Evolutionary conservation across 306 rosid genomes (phyloP), one percentile per base, ranked within the genome.

Genomic region (Corylus avellana): DNA sequence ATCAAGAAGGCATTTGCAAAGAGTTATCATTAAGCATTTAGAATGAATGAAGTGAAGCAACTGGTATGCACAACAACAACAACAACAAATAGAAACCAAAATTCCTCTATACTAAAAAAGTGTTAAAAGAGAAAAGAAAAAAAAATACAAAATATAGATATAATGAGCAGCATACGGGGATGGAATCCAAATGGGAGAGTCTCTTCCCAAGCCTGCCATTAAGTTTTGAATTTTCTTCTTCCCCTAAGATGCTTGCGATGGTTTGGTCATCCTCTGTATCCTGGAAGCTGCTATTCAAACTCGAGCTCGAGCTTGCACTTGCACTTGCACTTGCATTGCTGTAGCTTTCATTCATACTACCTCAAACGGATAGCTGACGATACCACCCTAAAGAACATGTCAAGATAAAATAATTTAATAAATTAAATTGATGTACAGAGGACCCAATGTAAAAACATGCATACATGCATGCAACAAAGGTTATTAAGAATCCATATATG

Each of bases 241-340:
- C 92, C 0, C 89, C 99, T 72, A 93, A 89, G 75, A 93, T 86
- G 58, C 80, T 86, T 5, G 99, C 99, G 85, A 95, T 89, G 27
- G 97, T 85, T 57, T 84, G 97, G 37, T 95, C 99, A 87, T 95
- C 98, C 88, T 95, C 98, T 10, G 98, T 91, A 22, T 93, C 97
- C 35, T 78, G 94, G 27, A 85, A 69, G 82, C 93, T 88, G 81
- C 97, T 90, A 79, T 77, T 84, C 83, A 88, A 90, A 82, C 99
- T 96, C 25, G 99, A 95, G 88, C 96, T 95, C 3, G 98, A 95
- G 77, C 98, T 92, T n/a, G 85, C 93, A 86, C 98, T 93, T 76
- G 81, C 85, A 81, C 98, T 93, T n/a, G 84, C 93, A 86, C 98
- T 93, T 76, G 81, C 86, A 83, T 85, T 88, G 80, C 94, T 87